phyloP scores from a whole-genome alignment of 2,329 filamentous ascomycete genomes.

The Penicillium hordei region DNA sequence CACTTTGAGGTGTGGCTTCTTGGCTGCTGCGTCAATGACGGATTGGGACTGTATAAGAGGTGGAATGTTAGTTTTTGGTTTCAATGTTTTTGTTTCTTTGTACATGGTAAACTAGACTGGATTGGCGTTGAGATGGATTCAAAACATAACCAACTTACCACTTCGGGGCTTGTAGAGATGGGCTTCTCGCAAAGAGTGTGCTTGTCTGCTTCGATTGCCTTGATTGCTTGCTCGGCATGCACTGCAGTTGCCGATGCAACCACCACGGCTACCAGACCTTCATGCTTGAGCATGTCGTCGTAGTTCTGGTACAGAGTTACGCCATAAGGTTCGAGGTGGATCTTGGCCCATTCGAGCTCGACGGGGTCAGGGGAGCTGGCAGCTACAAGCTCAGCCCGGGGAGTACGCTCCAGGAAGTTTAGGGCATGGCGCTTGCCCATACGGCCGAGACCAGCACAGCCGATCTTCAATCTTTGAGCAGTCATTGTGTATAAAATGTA shows the following conservation, averaged over 20 bases:
- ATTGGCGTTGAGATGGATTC: not conserved
- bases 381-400: constrained; percentile 52
- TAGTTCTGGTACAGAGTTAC: constrained; percentile 56
- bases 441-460: constrained; percentile 51
- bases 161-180: constrained; percentile 56
- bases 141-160: constrained; percentile 44
- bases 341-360: constrained; percentile 53
- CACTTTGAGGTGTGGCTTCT: constrained; percentile 61
- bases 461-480: constrained; percentile 43
- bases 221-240: constrained; percentile 59
- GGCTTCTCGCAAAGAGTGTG: constrained; percentile 60
- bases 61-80: not conserved
- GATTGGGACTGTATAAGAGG: constrained; percentile 53
- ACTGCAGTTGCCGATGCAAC: constrained; percentile 57
- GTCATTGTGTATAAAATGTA: constrained; percentile 23
- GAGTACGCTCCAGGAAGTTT: constrained; percentile 50
- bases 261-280: constrained; percentile 56
- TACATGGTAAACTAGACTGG: not conserved
- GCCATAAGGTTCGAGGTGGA: constrained; percentile 52
- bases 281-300: constrained; percentile 58
- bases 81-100: not conserved
- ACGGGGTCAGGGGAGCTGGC: constrained; percentile 48
- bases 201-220: constrained; percentile 55
- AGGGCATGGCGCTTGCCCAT: constrained; percentile 54
- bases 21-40: constrained; percentile 58